phyloP scores from a whole-genome alignment of 179 eudicot species.

The Camellia oleifera region DNA sequence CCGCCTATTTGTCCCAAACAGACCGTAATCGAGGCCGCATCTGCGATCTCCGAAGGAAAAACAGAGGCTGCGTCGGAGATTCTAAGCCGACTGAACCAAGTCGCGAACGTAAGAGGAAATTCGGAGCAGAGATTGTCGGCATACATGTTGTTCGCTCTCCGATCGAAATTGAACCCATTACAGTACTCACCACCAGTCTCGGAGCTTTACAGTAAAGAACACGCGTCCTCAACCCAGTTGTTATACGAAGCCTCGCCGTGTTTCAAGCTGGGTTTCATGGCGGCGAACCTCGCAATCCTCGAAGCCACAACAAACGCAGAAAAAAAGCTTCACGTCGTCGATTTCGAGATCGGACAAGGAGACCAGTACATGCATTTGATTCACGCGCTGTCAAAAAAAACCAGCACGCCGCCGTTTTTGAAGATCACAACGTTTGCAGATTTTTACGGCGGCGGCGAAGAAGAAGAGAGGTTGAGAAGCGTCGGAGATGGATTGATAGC shows the following conservation, averaged over 20 bases:
- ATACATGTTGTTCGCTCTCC: conserved; percentile 57
- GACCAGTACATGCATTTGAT: conserved; percentile 65
- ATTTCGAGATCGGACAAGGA: conserved; percentile 76
- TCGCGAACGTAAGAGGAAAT: conserved; percentile 43
- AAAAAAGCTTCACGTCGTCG: conserved; percentile 62
- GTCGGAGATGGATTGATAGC: conserved; percentile 42
- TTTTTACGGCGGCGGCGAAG: conserved; percentile 20
- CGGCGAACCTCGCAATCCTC: conserved; percentile 68
- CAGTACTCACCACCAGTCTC: conserved; percentile 30
- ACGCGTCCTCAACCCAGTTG: conserved; percentile 36
- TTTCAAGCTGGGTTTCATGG: conserved; percentile 68
- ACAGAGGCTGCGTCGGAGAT: conserved; percentile 37
- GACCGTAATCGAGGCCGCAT: conserved; percentile 57
- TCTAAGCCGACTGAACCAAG: conserved; percentile 47
- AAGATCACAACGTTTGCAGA: conserved; percentile 57
- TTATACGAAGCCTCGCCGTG: conserved; percentile 69
- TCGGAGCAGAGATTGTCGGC: conserved; percentile 61
- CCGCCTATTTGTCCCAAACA: conserved; percentile 37
- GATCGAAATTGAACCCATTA: conserved; percentile 49
- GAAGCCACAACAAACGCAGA: conserved; percentile 43
- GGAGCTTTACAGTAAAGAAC: conserved; percentile 53
- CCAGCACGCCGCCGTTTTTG: conserved; percentile 14
- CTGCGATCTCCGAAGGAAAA: conserved; percentile 64
- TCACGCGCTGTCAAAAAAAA: conserved; percentile 42
- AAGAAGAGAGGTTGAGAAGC: conserved; percentile 26